Evolutionary conservation across 2,329 filamentous ascomycete genomes (phyloP), one percentile per base, ranked within the genome.

Genomic region (Xenosphaeropsis pyriputrescens): DNA sequence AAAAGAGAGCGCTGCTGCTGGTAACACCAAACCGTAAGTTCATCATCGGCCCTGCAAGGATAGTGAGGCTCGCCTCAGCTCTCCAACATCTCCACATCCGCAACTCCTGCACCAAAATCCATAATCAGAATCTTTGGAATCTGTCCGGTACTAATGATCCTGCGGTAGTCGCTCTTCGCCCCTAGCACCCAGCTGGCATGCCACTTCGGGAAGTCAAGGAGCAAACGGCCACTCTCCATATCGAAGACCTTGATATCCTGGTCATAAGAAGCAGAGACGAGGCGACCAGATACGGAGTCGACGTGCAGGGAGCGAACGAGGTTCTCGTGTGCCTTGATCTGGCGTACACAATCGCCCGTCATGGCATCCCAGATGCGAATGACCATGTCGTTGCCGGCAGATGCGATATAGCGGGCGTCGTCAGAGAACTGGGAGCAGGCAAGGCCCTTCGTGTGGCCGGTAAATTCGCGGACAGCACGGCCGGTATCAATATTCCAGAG

Each of bases 331-430:
- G 88, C 89, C 35, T 72, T 70, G 56, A 93, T 82, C 54, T 83
- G 79, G 43, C 78, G 76, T 36, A 93, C 68, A 48, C 88, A 80
- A 50, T 85, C 78, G 43, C 88, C 88, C 1, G 85, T 94, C 50
- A 85, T 83, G 37, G 88, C 85, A 57, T 96, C 85, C 72, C 93
- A 98, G 54, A 96, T 84, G 55, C 93, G 91, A 43, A 96, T 95
- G 35, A 86, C 76, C 58, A 89, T 82, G 61, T 96, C 91, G 53
- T 95, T 98, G 34, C 91, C 91, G 8, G 91, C 91, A 14, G 86
- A 91, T 35, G 93, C 81, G 35, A 98, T 85, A 46, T 83, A 91
- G 38, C 83, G 79, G n/a, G 85, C 86, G 54, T 98, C 89, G 49
- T 95, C 85, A 31, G 81, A 89, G 58, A 96, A 95, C 57, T 98